Conservation (phyloP, 1,139 yeast species). For the Torulaspora pretoriensis region DNA sequence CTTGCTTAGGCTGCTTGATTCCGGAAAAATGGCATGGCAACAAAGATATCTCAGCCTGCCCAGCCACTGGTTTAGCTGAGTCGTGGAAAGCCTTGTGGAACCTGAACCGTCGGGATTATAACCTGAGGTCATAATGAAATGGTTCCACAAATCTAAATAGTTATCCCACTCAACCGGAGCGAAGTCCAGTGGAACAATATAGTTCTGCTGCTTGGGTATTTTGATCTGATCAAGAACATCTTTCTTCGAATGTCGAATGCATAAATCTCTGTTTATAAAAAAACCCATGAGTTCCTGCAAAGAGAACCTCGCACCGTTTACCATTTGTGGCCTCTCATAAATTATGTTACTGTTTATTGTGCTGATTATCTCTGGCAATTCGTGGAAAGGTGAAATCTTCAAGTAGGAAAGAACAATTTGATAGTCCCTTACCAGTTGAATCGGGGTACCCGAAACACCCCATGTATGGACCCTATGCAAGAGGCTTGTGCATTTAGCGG, state of each 20-base stretch:
- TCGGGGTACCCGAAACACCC: conserved; percentile 97
- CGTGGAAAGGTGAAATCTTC: conserved; percentile 59
- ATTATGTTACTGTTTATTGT: conserved; percentile 15
- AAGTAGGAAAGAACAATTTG: conserved; percentile 67
- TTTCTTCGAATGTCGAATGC: conserved; percentile 77
- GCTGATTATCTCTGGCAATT: conserved; percentile 23
- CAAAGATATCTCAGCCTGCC: conserved; percentile 69
- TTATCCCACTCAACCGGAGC: conserved; percentile 79
- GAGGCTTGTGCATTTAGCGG: conserved; percentile 73
- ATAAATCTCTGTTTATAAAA: conserved; percentile 36
- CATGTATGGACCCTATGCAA: conserved; percentile 86
- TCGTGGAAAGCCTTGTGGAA: conserved; percentile 39
- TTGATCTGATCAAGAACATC: conserved; percentile 74
- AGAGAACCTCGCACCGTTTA: conserved; percentile 23
- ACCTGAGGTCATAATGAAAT: conserved; percentile 49
- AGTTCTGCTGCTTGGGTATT: conserved; percentile 72
- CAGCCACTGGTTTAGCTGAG: conserved; percentile 52
- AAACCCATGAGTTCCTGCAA: conserved; percentile 27
- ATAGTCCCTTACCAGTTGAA: conserved; percentile 61
- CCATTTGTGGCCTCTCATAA: conserved; percentile 7
- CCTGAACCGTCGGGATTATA: conserved; percentile 60
- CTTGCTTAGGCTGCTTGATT: conserved; percentile 16
- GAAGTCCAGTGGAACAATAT: conserved; percentile 67
- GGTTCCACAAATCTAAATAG: conserved; percentile 59
- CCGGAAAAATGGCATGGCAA: conserved; percentile 74